Evolutionary conservation across 2,329 filamentous ascomycete genomes (phyloP).

Genomic region (Fusarium falciforme): DNA sequence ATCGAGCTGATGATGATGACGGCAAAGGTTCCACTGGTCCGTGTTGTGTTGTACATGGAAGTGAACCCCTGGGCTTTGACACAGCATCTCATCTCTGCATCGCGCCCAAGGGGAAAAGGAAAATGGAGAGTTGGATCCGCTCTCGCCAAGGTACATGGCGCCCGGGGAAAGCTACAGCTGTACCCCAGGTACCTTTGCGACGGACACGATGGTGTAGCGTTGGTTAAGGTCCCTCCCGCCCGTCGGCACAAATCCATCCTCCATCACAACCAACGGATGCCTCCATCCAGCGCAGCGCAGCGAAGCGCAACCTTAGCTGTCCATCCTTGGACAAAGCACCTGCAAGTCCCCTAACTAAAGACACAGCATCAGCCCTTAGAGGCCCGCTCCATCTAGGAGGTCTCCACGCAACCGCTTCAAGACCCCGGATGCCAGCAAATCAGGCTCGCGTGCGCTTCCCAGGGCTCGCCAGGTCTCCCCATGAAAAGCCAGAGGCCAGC

Average conservation of each 20-base stretch:
- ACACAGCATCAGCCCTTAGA: slow-evolving; percentile 20
- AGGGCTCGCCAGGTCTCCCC: slow-evolving; percentile 37
- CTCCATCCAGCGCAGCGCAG: background rate
- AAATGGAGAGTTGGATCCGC: slow-evolving; percentile 9
- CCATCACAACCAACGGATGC: slow-evolving; percentile 5
- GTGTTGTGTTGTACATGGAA: slow-evolving; percentile 1
- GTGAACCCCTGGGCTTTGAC: slow-evolving; percentile 12
- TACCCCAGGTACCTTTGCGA: slow-evolving; percentile 1
- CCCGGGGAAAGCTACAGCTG: background rate
- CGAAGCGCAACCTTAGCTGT: background rate
- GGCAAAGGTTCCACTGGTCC: slow-evolving; percentile 23
- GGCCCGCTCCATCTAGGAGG: slow-evolving; percentile 25
- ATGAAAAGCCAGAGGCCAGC: slow-evolving; percentile 38
- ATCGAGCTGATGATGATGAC: background rate
- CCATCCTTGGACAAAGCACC: background rate
- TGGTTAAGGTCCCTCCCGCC: slow-evolving; percentile 8
- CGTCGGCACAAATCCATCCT: slow-evolving; percentile 2
- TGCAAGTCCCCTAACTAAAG: slow-evolving; percentile 1
- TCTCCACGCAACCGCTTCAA: slow-evolving; percentile 32
- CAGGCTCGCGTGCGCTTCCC: slow-evolving; percentile 25
- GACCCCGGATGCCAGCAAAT: slow-evolving; percentile 40
- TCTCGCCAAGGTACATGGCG: slow-evolving; percentile 12
- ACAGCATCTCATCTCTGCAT: slow-evolving; percentile 20
- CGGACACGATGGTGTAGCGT: background rate
- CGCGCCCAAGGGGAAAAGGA: slow-evolving; percentile 7